phyloP scores from a whole-genome alignment of 139 green algal species.

The Chlamydomonas urium region DNA sequence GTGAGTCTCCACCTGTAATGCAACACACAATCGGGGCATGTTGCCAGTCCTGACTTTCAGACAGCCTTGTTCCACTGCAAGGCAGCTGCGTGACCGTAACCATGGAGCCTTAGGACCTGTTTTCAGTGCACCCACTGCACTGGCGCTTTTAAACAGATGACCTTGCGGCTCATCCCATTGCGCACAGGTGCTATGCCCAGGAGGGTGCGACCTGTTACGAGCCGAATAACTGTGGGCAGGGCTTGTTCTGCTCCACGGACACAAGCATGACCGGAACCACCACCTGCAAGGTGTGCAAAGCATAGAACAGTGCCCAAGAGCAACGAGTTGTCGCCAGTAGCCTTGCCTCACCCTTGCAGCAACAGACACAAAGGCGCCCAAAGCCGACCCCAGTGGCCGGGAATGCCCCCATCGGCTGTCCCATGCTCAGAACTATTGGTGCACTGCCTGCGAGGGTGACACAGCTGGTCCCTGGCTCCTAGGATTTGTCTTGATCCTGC shows the following conservation, averaged over 20 bases:
- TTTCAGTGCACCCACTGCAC: too few species aligned
- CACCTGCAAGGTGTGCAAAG: slow-evolving; percentile 23
- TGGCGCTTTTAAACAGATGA: too few species aligned
- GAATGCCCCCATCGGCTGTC: background rate
- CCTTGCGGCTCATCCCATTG: too few species aligned
- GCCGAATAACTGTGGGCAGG: slow-evolving; percentile 14
- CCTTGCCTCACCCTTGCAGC: background rate
- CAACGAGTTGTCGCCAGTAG: background rate
- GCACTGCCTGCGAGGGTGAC: background rate
- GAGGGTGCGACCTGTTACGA: background rate
- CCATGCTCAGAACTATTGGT: background rate
- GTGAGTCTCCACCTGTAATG: slow-evolving; percentile 11
- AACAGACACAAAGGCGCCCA: background rate
- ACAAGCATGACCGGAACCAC: background rate
- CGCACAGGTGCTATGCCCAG: background rate
- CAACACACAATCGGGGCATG: background rate
- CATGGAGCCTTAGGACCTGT: background rate
- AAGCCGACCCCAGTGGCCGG: background rate
- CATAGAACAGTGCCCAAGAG: background rate
- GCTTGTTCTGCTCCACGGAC: slow-evolving; percentile 23
- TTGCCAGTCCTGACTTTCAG: background rate
- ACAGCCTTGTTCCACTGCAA: background rate
- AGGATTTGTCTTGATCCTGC: background rate
- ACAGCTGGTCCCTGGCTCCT: background rate
- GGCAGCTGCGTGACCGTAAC: background rate